Base-by-base conservation (phyloP, 2,329 filamentous ascomycete species). In the Lecanosticta acicola region DNA sequence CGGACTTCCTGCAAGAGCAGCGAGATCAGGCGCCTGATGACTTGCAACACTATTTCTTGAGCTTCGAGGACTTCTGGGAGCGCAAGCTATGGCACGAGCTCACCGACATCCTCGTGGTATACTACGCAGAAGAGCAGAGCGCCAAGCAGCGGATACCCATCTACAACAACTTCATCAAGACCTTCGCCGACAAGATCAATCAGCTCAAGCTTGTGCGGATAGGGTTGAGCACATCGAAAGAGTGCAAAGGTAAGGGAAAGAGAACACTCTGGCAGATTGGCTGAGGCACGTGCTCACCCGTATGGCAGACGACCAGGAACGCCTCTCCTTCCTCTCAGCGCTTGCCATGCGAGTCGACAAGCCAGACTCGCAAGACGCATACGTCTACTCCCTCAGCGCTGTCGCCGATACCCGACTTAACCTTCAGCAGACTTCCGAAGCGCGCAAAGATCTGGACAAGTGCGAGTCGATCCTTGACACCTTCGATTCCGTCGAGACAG, bases 81-180 rank as follows among this genome's bases (percentile, higher is more conserved):
- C 84, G 91, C 62, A 96, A 96, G 74, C 79, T 98, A 71, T 98
- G 93, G 93, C 93, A 98, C 74, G 90, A 98, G 72, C 84, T 98
- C 58, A 98, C 93, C 29, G 85, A 95, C 64, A 77, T 84, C 43
- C 79, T 98, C 46, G 76, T 95, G 59, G 79, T 86, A 57, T 96
- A 91, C 78, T 98, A 96, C 74, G 83, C 83, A 62, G 73, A 87
- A 59, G 78, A 85, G 36, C 80, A 83, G 64, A 97, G 90, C 70
- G 84, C 82, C 46, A 76, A 81, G 48, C 88, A 94, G 72, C 84
- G 91, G 64, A 79, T 98, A 72, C 76, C 83, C 49, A 85, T 98
- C 69, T 98, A 93, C 77, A 88, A 93, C 72, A 83, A 82, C 60
- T 98, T 98, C 74, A 85, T 98, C 69, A 80, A 91, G 68, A 93